Evolutionary conservation across 495 filamentous ascomycete species (phyloP), one percentile per base, ranked within the genome.

Genomic region (Thozetella sp.): DNA sequence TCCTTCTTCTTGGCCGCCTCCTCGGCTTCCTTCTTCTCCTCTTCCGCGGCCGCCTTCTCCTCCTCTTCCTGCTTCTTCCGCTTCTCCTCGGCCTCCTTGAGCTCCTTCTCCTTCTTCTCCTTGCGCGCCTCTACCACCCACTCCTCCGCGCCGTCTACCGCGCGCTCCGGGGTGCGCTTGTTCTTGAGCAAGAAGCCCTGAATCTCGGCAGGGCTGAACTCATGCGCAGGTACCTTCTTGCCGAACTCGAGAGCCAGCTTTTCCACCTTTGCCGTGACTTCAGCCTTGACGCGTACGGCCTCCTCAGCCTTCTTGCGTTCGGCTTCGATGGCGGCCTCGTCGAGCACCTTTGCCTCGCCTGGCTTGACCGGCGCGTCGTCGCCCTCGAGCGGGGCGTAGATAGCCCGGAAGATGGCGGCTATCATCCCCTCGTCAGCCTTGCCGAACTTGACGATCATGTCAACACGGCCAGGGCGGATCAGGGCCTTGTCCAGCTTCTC

Each of bases 401-500:
- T 80, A 43, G 78, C 77, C 9, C 67, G 67, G 71, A 82, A 82
- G 54, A 82, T 80, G 40, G 73, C 66, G 1, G 65, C 63, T 4
- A 66, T 68, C 90, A 83, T 65, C 11, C 60, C 69, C 0, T 67
- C 61, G 57, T 77, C 76, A 1, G 86, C 82, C 11, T 76, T 72
- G 54, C 79, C 80, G 63, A 93, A 93, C 34, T 83, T 74, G 55
- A 93, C 80, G 25, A 82, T 84, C 83, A 91, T 86, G 64, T 95
- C 91, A 10, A 95, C 87, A 17, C 91, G 83, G 0, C 91, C 91
- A 12, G 89, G 89, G 0, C 91, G 86, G 55, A 92, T 87, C 2
- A 95, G 79, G 0, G 91, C 90, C 37, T 85, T 78, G 63, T 95
- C 91, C 0, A 95, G 79, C 60, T 88, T 88, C 30, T 93, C 88